Evolutionary conservation across 371 early-diverging fungal species (phyloP), one percentile per base, ranked within the genome.

Genomic region (Chytridiales sp.): DNA sequence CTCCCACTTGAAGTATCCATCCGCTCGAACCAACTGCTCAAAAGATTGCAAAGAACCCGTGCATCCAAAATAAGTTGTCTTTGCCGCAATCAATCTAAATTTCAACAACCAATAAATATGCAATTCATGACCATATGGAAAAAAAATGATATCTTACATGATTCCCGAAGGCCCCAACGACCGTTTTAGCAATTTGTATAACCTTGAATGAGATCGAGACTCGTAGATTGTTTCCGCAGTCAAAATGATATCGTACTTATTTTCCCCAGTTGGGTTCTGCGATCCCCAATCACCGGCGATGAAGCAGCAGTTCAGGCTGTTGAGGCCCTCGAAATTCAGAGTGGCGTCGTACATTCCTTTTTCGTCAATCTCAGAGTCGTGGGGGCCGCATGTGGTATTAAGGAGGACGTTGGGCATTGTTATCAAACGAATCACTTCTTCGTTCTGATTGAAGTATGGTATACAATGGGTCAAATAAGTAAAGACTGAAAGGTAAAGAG

Each of bases 201-300:
- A 75, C 44, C 78, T 77, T 8, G 30, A 39, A 46, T 78, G 70
- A 30, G 61, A 73, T 34, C 87, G 81, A 36, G 84, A 76, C 19
- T 86, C 80, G 72, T 97, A 97, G 35, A 97, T 91, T 2, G 94
- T 95, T 69, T 97, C 97, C 26, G 93, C 90, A n/a, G 94, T 91
- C 35, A 97, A 65, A 42, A 97, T 79, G 60, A 95, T 57, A 67
- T 94, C 91, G 55, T 92, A 94, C 64, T 80, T 76, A 36, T 84
- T 74, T 21, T 74, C 69, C 0, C 47, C 59, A 26, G 47, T 32
- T 0, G 41, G 5, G 17, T 49, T 39, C 51, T 47, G 29, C 24
- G 1, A 21, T 30, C 61, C 62, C 62, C 62, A 54, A 43, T 53
- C 55, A 6, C 58, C 52, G 36, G 9, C 4, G 43, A 60, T 26